Conservation (phyloP, 768 basidiomycete species). For the Xerocomellus dryophilus region DNA sequence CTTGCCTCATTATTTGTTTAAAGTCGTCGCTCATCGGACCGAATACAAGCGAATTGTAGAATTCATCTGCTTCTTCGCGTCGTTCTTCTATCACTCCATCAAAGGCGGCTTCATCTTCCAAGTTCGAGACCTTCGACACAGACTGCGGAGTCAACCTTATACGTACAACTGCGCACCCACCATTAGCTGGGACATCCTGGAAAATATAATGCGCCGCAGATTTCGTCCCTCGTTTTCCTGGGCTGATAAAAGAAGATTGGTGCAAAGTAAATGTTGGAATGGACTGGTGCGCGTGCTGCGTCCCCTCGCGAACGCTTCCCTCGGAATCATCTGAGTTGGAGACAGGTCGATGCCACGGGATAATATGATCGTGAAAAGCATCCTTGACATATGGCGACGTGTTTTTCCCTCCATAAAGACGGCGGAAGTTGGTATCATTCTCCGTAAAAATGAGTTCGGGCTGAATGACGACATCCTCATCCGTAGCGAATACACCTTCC, state of each 20-base stretch:
- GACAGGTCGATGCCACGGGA: conserved; percentile 72
- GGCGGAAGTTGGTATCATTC: conserved; percentile 93
- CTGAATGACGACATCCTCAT: conserved; percentile 58
- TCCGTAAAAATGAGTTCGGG: conserved; percentile 93
- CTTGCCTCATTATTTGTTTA: conserved; percentile 95
- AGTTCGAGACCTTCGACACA: conserved; percentile 69
- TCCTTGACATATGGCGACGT: conserved; percentile 85
- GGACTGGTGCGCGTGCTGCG: neutral
- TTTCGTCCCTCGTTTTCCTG: conserved; percentile 86
- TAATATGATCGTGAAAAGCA: conserved; percentile 97
- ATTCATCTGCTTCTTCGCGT: conserved; percentile 92
- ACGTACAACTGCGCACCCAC: conserved; percentile 93
- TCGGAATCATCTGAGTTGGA: conserved; percentile 35
- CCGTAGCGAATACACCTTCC: conserved; percentile 57
- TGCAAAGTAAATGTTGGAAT: neutral
- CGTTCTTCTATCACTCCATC: conserved; percentile 89
- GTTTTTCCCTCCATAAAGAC: conserved; percentile 89
- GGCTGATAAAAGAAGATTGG: conserved; percentile 64
- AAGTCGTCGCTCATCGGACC: conserved; percentile 90
- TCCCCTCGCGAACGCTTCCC: neutral
- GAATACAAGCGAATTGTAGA: conserved; percentile 76
- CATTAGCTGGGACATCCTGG: conserved; percentile 78
- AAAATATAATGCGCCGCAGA: conserved; percentile 91
- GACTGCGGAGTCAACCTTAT: conserved; percentile 83
- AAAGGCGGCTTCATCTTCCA: conserved; percentile 86